phyloP scores from a whole-genome alignment of 1,284 basidiomycete genomes.

The Entoloma clypeatum region DNA sequence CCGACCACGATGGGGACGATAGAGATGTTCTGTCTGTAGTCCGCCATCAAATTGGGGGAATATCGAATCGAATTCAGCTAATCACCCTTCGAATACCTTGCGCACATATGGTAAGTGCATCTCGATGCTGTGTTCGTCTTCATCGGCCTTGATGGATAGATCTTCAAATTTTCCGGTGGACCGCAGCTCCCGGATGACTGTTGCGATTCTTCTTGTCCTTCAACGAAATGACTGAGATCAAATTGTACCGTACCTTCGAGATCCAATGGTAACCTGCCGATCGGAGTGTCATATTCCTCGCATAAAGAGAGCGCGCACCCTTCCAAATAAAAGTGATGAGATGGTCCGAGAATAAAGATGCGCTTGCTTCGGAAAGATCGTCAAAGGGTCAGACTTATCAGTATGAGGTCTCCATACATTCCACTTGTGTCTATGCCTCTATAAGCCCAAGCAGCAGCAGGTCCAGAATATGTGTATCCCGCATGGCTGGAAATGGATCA shows the following conservation, averaged over 20 bases:
- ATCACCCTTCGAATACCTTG: constrained; percentile 78
- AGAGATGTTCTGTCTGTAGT: constrained; percentile 60
- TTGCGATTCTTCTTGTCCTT: not conserved
- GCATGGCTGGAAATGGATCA: constrained; percentile 67
- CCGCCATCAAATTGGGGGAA: not conserved
- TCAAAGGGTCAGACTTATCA: constrained; percentile 12
- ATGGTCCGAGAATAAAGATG: constrained; percentile 94
- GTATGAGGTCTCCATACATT: constrained; percentile 54
- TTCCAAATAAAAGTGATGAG: constrained; percentile 87
- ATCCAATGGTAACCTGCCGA: constrained; percentile 83
- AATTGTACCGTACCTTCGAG: constrained; percentile 56
- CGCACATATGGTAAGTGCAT: constrained; percentile 96
- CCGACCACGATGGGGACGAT: constrained; percentile 95
- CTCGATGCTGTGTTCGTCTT: constrained; percentile 96
- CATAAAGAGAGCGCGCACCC: constrained; percentile 85
- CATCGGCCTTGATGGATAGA: constrained; percentile 72
- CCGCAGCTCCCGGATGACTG: constrained; percentile 70
- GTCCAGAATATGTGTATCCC: constrained; percentile 93
- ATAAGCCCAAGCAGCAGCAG: constrained; percentile 95
- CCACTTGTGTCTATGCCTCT: constrained; percentile 76
- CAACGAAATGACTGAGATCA: not conserved
- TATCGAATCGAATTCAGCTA: constrained; percentile 18
- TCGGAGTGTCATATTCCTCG: constrained; percentile 77
- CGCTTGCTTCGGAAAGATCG: constrained; percentile 59
- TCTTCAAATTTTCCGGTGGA: constrained; percentile 68